These are phyloP conservation scores for Carex littledalei DNA, from an alignment of 176 grass and related monocot genomes.

Conservation along the genomic window DNA sequence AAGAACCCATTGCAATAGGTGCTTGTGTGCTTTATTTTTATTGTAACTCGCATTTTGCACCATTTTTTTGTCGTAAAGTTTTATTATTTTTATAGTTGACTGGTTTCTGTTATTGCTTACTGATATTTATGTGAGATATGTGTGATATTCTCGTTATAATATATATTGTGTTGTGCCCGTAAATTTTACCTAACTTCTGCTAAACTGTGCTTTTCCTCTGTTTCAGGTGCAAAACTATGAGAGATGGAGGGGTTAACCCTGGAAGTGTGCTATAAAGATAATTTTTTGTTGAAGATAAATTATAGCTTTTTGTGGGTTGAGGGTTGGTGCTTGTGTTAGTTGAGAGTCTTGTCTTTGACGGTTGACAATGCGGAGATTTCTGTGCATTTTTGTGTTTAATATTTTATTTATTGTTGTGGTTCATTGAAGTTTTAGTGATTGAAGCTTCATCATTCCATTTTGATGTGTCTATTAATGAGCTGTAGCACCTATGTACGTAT, in stretches of 20 bases:
- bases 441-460: not conserved
- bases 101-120: not conserved
- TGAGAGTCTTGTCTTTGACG: not conserved
- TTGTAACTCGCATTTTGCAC: conserved; percentile 4
- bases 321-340: not conserved
- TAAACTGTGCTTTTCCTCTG: conserved; percentile 4
- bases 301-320: conserved; percentile 2
- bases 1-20: conserved; percentile 92
- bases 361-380: conserved; percentile 10
- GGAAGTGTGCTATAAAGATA: conserved; percentile 24
- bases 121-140: not conserved
- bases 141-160: not conserved
- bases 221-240: conserved; percentile 79
- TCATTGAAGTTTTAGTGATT: conserved; percentile 22
- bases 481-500: not conserved
- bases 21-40: conserved; percentile 15
- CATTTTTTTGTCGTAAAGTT: not conserved
- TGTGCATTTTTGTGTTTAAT: conserved; percentile 20
- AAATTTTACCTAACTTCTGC: not conserved
- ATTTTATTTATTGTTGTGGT: conserved; percentile 13
- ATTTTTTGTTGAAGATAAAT: not conserved
- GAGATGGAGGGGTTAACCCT: conserved; percentile 50
- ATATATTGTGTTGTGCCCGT: not conserved
- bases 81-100: not conserved
- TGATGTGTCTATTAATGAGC: not conserved